Conservation (phyloP, 176 grass and related monocot genomes). For the Zizania latifolia region DNA sequence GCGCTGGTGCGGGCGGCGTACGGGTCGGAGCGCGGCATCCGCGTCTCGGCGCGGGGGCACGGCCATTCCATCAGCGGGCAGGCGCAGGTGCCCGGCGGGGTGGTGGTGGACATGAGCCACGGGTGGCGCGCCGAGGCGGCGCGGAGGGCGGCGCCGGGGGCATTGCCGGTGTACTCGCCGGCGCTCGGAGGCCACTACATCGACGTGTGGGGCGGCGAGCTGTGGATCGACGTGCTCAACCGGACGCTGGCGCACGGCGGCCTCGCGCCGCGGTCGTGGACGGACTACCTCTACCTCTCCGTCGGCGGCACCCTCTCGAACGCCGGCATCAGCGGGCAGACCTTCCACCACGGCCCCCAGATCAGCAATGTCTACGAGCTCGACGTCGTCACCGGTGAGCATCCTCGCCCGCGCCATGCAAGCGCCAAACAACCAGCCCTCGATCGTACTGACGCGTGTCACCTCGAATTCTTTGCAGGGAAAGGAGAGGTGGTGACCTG, state of each 20-base stretch:
- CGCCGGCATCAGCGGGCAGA: conserved; percentile 84
- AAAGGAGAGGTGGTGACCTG: conserved; percentile 80
- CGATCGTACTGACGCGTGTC: background rate
- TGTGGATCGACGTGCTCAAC: conserved; percentile 89
- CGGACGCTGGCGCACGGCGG: conserved; percentile 72
- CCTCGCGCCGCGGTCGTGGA: conserved; percentile 82
- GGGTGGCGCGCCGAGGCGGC: conserved; percentile 1
- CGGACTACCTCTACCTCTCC: conserved; percentile 84
- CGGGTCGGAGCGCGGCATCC: conserved; percentile 38
- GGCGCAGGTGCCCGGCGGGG: conserved; percentile 57
- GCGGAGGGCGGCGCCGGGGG: background rate
- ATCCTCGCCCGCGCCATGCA: background rate
- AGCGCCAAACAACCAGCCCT: background rate
- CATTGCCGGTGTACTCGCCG: conserved; percentile 55
- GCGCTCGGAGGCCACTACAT: conserved; percentile 59
- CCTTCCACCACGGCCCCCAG: conserved; percentile 84
- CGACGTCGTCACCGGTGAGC: conserved; percentile 78
- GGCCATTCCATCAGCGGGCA: conserved; percentile 91
- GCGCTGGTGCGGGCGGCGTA: conserved; percentile 42
- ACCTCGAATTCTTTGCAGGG: conserved; percentile 27
- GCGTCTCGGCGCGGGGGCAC: conserved; percentile 65
- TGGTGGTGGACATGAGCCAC: conserved; percentile 77
- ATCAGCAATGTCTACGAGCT: conserved; percentile 82
- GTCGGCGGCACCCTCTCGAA: conserved; percentile 96
- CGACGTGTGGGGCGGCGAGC: conserved; percentile 82